Evolutionary conservation across 2,329 filamentous ascomycete genomes (phyloP), one percentile per base, ranked within the genome.

Genomic region (Pseudopithomyces maydicus): DNA sequence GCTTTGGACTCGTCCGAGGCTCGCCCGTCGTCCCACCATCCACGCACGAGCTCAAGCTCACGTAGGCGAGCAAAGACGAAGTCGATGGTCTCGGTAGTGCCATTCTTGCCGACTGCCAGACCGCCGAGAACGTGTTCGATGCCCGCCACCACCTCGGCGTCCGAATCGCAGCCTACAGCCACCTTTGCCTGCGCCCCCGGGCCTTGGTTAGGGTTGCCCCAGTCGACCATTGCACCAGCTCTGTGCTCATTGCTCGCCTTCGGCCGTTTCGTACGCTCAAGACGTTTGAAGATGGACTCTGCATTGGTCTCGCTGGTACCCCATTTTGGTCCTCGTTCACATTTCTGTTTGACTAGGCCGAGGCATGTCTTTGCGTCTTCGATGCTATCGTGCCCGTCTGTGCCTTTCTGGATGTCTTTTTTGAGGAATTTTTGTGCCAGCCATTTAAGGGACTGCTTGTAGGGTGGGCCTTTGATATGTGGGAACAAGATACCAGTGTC

Each of bases 341-440:
- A 97, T 75, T 99, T 99, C 71, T 94, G 89, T 76, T 95, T 96
- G 46, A 98, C 87, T 1, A 99, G 88, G 68, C 98, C 93, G 14
- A 99, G 87, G 62, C 92, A 96, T 2, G 95, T 39, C 92, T 63
- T 85, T 88, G 95, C 92, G 74, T 99, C 95, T 76, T 99, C 95
- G 61, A 97, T 84, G 56, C 91, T 95, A 81, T 98, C 89, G 73
- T 99, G 95, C 15, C 95, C 95, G 15, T 82, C 81, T 15, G 81
- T 81, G 49, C 89, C 90, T 67, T 90, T 92, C 73, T 99, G 95
- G 52, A 99, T 96, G 73, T 96, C 90, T 55, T 91, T 89, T 50
- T 84, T 85, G 17, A 98, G 84, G 68, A 94, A 96, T 71, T 94
- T 95, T 64, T 94, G 88, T 0, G 90, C 84, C 2, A 99, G 85